These are phyloP conservation scores for Starmerella geochares DNA, from an alignment of 805 yeast species.

Conservation along the genomic window DNA sequence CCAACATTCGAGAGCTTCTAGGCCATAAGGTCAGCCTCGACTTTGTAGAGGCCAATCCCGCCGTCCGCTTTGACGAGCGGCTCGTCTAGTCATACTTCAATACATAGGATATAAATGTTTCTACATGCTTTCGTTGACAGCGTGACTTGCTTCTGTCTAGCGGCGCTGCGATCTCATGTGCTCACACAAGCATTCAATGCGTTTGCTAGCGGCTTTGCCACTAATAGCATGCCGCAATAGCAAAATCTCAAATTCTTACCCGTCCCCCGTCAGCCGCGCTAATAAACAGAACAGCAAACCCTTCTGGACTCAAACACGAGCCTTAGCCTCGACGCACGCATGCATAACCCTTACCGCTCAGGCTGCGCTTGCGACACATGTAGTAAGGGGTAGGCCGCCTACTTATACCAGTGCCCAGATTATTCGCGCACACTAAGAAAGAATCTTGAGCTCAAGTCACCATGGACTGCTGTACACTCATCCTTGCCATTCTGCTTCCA, in stretches of 20 bases:
- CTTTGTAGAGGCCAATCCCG: conserved; percentile 91
- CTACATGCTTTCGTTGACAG: too few species aligned
- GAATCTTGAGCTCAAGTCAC: neutral
- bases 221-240: too few species aligned
- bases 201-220: too few species aligned
- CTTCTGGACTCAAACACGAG: neutral
- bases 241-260: too few species aligned
- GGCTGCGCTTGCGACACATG: neutral
- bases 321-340: conserved; percentile 3
- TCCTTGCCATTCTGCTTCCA: conserved; percentile 43
- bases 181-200: too few species aligned
- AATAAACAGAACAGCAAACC: neutral
- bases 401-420: neutral
- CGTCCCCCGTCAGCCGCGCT: too few species aligned
- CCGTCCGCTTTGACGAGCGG: conserved; percentile 88
- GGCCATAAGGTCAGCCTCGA: conserved; percentile 95
- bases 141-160: too few species aligned
- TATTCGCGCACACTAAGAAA: neutral
- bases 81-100: conserved; percentile 31
- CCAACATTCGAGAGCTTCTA: conserved; percentile 88
- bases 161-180: too few species aligned
- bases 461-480: conserved; percentile 21
- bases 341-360: neutral
- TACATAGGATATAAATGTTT: too few species aligned
- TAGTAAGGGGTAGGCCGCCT: neutral